phyloP scores from a whole-genome alignment of 192 early-diverging fungal species.

The Coemansia sp. region DNA sequence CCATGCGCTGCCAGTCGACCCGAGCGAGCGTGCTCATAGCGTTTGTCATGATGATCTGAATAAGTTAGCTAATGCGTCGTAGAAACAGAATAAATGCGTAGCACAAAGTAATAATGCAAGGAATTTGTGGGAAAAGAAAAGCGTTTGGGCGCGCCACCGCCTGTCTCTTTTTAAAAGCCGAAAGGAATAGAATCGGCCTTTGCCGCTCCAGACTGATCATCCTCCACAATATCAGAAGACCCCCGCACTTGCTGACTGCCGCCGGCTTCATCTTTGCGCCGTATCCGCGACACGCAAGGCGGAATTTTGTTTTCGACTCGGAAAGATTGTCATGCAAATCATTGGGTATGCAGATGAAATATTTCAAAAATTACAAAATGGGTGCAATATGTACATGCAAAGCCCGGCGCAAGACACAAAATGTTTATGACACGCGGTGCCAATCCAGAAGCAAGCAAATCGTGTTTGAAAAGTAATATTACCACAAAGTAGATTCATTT shows the following conservation, averaged over 20 bases:
- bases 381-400: no score
- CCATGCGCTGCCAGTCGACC: constrained; percentile 46
- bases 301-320: not conserved
- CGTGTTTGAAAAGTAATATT: not conserved
- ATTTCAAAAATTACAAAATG: no score
- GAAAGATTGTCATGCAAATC: not conserved
- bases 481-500: not conserved
- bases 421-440: not conserved
- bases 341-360: not conserved
- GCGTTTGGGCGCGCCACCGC: not conserved
- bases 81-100: not conserved
- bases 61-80: not conserved
- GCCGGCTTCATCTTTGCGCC: not conserved
- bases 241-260: not conserved
- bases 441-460: no score
- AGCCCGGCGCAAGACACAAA: not conserved
- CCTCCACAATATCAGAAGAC: not conserved
- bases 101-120: constrained; percentile 5
- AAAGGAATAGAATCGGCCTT: not conserved
- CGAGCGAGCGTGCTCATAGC: constrained; percentile 48
- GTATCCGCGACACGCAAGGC: not conserved
- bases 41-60: constrained; percentile 25
- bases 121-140: not conserved
- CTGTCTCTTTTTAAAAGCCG: not conserved
- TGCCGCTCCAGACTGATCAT: not conserved